Evolutionary conservation across 2,329 filamentous ascomycete species (phyloP).

Genomic region (Pochonia chlamydosporia): DNA sequence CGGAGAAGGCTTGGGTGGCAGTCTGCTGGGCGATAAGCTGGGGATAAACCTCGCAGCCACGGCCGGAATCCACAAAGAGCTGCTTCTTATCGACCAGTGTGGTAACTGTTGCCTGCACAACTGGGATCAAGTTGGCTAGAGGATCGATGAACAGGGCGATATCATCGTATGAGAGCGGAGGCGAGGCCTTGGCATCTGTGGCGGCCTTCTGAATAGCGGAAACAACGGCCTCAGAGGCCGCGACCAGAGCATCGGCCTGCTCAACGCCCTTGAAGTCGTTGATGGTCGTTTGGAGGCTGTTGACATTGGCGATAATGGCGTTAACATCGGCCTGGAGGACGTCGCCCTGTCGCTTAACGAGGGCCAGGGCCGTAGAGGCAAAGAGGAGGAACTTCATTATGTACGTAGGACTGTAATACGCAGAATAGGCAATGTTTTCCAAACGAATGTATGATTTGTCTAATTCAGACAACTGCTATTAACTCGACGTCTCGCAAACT

Average conservation of each 20-base stretch:
- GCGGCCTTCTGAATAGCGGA: constrained; percentile 1
- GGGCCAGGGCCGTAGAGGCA: constrained; percentile 6
- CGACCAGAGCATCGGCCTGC: constrained; percentile 1
- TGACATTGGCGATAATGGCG: background rate
- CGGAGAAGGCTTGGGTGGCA: background rate
- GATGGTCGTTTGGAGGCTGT: background rate
- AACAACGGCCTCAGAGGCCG: background rate
- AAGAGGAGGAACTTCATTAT: constrained; percentile 9
- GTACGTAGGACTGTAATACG: too few relatives aligned
- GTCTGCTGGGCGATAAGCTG: background rate
- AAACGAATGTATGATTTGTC: too few relatives aligned
- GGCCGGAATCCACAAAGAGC: background rate
- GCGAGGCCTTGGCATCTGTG: background rate
- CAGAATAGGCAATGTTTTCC: too few relatives aligned
- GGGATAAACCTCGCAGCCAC: constrained; percentile 5
- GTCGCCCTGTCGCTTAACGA: background rate
- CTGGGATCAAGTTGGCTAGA: background rate
- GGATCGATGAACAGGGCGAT: background rate
- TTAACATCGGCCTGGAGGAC: background rate
- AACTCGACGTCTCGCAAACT: background rate
- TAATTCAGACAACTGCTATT: too few relatives aligned
- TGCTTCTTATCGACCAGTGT: constrained; percentile 5
- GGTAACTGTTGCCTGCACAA: background rate
- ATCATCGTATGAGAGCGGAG: background rate
- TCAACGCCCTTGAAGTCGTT: background rate